Base-by-base conservation (phyloP, 2,329 filamentous ascomycete species). In the Diaporthe citrichinensis region DNA sequence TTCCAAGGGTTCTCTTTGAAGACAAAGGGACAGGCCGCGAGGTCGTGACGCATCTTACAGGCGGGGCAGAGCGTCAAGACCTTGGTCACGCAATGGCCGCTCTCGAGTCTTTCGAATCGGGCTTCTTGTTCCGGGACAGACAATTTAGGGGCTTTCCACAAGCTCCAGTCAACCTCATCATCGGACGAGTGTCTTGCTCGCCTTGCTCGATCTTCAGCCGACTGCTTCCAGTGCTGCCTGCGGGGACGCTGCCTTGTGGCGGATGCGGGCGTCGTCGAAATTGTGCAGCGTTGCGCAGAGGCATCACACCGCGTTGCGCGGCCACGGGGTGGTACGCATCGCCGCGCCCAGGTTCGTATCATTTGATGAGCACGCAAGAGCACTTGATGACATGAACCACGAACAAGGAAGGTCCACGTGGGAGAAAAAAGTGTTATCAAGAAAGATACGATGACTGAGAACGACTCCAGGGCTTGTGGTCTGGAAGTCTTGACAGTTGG, bases 21-120 rank as follows among this genome's bases (percentile, higher is more conserved):
- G 46, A 69, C n/a, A 1, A 28, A 39, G 8, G 65, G 46, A 8
- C 65, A 69, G 14, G 1, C 3, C 10, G 1, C 0, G n/a, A 55
- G 31, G 3, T 2, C 0, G 20, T 69, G 65, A 0, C 0, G 3
- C 46, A 17, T 14, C 1, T 9, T 15, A 39, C 65, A 69, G 49
- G 34, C 65, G 12, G 9, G 23, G 23, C 65, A 69, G 6, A 12
- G 2, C 10, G 1, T 1, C 0, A 3, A 0, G 49, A 69, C 2
- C 0, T 0, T 8, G 65, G 31, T 39, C 5, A 0, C 9, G 9
- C 7, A 7, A 0, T 7, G 7, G 4, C 65, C 31, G 14, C 2
- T 7, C 12, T 1, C 1, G 2, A 1, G 2, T 3, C 8, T 1
- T 17, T 2, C 0, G 49, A 41, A 69, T 23, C 23, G 46, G 14